Evolutionary conservation across 441 rosid genomes (phyloP).

Genomic region (Brassica hybrid): DNA sequence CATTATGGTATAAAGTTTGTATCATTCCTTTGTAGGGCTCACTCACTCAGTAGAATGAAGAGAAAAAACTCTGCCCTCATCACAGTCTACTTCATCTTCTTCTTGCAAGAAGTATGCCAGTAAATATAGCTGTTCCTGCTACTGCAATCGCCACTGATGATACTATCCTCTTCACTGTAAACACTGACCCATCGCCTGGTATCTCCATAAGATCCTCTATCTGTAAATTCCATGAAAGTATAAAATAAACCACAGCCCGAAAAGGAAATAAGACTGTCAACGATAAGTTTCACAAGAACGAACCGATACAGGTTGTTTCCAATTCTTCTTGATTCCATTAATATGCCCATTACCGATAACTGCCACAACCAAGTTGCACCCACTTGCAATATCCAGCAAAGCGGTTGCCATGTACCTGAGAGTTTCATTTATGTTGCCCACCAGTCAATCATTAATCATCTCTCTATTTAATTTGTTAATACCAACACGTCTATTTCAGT

Average conservation of each 20-base stretch:
- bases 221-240: constrained; percentile 44
- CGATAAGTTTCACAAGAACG: constrained; percentile 23
- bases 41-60: constrained; percentile 12
- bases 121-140: constrained; percentile 75
- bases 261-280: background rate
- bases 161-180: constrained; percentile 55
- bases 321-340: constrained; percentile 76
- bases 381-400: constrained; percentile 62
- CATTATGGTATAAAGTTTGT: constrained; percentile 16
- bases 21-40: constrained; percentile 26
- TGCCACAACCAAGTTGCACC: constrained; percentile 77
- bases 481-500: background rate
- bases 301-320: constrained; percentile 78
- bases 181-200: no score
- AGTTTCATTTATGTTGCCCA: background rate
- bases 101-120: constrained; percentile 62
- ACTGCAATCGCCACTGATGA: constrained; percentile 68
- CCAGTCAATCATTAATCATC: background rate
- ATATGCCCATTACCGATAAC: constrained; percentile 90
- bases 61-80: constrained; percentile 15
- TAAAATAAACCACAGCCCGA: background rate
- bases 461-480: background rate
- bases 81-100: constrained; percentile 39
- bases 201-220: constrained; percentile 65
- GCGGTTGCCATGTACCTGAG: constrained; percentile 83